Conservation (phyloP, 495 filamentous ascomycete species). For the Podospora pseudocomata region DNA sequence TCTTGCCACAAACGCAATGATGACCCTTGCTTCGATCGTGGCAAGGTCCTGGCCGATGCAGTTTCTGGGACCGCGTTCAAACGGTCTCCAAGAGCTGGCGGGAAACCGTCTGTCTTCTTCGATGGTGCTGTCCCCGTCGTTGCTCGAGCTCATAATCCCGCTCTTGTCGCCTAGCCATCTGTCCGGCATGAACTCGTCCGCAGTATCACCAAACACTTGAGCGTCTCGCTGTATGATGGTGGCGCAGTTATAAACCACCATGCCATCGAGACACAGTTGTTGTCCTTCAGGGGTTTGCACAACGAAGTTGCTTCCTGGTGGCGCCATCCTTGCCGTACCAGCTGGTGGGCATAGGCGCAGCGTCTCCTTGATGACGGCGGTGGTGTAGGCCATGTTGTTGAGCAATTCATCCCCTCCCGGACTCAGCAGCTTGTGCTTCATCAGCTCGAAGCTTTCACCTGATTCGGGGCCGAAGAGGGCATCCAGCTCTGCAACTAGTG, state of each 20-base stretch:
- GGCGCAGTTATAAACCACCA: slow-evolving; percentile 51
- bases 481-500: slow-evolving; percentile 47
- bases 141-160: slow-evolving; percentile 20
- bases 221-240: slow-evolving; percentile 56
- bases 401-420: slow-evolving; percentile 42
- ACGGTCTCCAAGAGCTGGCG: slow-evolving; percentile 48
- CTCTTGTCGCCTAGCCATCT: slow-evolving; percentile 54
- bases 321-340: slow-evolving; percentile 34
- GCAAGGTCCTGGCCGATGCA: slow-evolving; percentile 60
- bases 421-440: slow-evolving; percentile 19
- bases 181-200: slow-evolving; percentile 57
- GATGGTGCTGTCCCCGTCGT: slow-evolving; percentile 27
- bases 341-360: slow-evolving; percentile 47
- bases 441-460: slow-evolving; percentile 20
- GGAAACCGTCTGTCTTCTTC: slow-evolving; percentile 25
- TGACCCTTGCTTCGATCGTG: slow-evolving; percentile 38
- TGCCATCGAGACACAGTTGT: slow-evolving; percentile 52
- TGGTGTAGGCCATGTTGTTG: slow-evolving; percentile 41
- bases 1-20: slow-evolving; percentile 38
- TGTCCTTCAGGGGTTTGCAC: slow-evolving; percentile 51
- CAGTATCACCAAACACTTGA: slow-evolving; percentile 53
- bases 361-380: slow-evolving; percentile 53
- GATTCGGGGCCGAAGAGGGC: slow-evolving; percentile 32
- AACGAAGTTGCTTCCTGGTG: slow-evolving; percentile 31
- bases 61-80: slow-evolving; percentile 52